Percentiles rank a stretch among this genome's conserved stretches.
Conservation (phyloP, 2,329 filamentous ascomycete genomes). For the Helminthosporium solani region DNA sequence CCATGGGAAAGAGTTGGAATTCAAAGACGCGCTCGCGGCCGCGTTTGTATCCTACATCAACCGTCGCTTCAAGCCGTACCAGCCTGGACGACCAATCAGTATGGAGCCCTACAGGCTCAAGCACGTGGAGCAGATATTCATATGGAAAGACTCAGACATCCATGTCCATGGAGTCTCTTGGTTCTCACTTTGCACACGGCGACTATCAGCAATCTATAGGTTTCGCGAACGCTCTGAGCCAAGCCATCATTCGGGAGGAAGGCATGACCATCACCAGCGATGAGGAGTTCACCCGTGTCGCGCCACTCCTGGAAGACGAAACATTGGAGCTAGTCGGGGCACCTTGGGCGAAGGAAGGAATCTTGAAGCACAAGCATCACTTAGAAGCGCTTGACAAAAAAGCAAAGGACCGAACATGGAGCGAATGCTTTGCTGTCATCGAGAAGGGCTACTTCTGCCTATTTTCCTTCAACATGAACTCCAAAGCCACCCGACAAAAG, state of each 20-base stretch:
- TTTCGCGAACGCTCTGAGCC: slow-evolving; percentile 93
- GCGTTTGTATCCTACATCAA: slow-evolving; percentile 72
- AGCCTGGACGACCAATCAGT: slow-evolving; percentile 91
- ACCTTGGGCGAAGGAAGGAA: slow-evolving; percentile 98
- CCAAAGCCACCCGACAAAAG: slow-evolving; percentile 72
- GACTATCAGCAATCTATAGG: slow-evolving; percentile 97
- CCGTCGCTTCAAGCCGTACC: slow-evolving; percentile 85
- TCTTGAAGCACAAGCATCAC: slow-evolving; percentile 94
- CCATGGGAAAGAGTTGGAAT: slow-evolving; percentile 70
- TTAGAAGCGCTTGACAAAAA: slow-evolving; percentile 87
- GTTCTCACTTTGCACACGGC: slow-evolving; percentile 69
- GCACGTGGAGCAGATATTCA: slow-evolving; percentile 93
- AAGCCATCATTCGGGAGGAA: slow-evolving; percentile 94
- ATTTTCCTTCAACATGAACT: slow-evolving; percentile 83
- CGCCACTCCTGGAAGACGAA: slow-evolving; percentile 83
- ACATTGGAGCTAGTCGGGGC: slow-evolving; percentile 86
- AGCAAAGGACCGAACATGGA: slow-evolving; percentile 92
- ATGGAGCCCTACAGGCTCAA: slow-evolving; percentile 90
- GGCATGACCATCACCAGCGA: slow-evolving; percentile 56
- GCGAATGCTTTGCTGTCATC: slow-evolving; percentile 91
- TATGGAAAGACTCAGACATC: slow-evolving; percentile 87
- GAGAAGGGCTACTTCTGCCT: slow-evolving; percentile 92
- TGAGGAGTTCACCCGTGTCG: slow-evolving; percentile 59
- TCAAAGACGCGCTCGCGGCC: slow-evolving; percentile 84
- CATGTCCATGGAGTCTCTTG: slow-evolving; percentile 89